phyloP scores from a whole-genome alignment of 1,284 basidiomycete species.

The Ceratobasidium sp. region DNA sequence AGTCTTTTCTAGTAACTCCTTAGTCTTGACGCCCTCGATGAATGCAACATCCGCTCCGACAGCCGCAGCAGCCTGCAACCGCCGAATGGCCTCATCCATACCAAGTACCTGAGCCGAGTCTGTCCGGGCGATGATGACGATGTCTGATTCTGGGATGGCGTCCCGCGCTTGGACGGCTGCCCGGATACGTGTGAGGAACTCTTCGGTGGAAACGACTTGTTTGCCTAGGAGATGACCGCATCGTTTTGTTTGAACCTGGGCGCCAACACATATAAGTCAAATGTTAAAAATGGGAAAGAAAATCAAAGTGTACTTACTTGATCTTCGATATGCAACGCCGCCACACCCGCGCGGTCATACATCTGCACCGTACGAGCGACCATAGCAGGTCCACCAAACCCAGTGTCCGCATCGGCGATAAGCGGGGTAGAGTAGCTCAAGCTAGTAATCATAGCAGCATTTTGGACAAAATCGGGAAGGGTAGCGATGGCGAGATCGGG shows the following conservation, averaged over 20 bases:
- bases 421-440: constrained; percentile 57
- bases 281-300: neutral
- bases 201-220: constrained; percentile 79
- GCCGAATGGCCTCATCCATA: constrained; percentile 79
- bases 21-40: constrained; percentile 80
- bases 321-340: constrained; percentile 83
- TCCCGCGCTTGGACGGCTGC: constrained; percentile 79
- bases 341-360: constrained; percentile 77
- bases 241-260: constrained; percentile 80
- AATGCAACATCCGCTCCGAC: constrained; percentile 86
- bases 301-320: constrained; percentile 62
- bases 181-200: constrained; percentile 78
- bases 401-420: constrained; percentile 85
- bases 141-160: constrained; percentile 74
- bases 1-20: constrained; percentile 70
- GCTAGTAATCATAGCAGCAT: constrained; percentile 72
- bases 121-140: constrained; percentile 83
- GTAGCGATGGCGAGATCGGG: constrained; percentile 84
- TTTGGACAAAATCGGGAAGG: constrained; percentile 76
- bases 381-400: constrained; percentile 81
- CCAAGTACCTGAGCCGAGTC: constrained; percentile 83
- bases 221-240: constrained; percentile 85
- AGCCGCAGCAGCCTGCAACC: constrained; percentile 75
- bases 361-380: constrained; percentile 79
- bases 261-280: neutral